Evolutionary conservation across 1,139 yeast genomes (phyloP), one percentile per base, ranked within the genome.

Genomic region (Taiozyma sp.): DNA sequence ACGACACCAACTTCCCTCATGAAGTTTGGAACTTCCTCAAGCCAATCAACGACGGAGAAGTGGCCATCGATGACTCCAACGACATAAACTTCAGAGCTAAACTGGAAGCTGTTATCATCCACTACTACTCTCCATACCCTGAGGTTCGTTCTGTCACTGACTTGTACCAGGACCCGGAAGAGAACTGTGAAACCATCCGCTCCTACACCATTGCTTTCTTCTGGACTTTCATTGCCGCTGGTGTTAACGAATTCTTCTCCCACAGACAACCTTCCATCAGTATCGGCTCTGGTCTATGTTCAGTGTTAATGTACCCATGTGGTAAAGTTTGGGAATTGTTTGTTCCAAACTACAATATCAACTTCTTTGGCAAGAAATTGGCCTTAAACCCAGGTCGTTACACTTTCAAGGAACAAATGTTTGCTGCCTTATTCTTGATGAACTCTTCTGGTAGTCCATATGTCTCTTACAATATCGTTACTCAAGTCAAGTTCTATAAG

Each of bases 401-500:
- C 87, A 71, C 76, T 39, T 74, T 70, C 59, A 86, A 86, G 65
- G 93, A 86, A 63, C 89, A 85, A 70, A 80, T 82, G 83, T 70
- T 81, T 54, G 72, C 81, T 4, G 78, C 86, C 0, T 56, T 78
- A 39, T 69, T 76, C 56, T 73, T 74, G 58, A 68, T 74, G 39
- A 72, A 52, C 29, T 72, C 86, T 4, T 79, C 81, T 55, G 29
- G 48, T 12, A 40, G 50, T 22, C 87, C 87, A 57, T 83, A 81
- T 60, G 80, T 81, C 44, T 77, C 84, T 12, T 86, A 81, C 63
- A 79, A 83, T 54, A 74, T 81, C 50, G 70, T 81, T 51, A 78
- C 86, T 4, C 43, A 45, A 39, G 40, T 36, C 34, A 50, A 48
- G 49, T 57, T 59, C 51, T 59, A 54, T 45, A 7, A 47, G 9